phyloP scores from a whole-genome alignment of 2,329 filamentous ascomycete species.

The Claviceps sp. region DNA sequence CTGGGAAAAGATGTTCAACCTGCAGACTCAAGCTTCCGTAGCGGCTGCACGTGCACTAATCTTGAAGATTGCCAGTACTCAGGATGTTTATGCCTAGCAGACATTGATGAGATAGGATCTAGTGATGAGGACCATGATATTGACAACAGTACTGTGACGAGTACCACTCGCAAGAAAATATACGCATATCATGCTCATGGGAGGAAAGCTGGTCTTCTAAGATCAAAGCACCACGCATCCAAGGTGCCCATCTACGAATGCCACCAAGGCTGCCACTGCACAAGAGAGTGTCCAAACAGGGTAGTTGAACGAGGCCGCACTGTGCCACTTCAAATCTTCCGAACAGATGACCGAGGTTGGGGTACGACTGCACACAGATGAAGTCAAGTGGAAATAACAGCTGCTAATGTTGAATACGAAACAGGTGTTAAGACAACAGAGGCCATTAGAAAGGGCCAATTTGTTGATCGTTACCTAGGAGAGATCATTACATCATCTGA shows the following conservation, averaged over 20 bases:
- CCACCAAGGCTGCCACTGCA: conserved; percentile 57
- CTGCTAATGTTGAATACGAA: not conserved
- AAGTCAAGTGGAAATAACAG: not conserved
- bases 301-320: conserved; percentile 63
- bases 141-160: conserved; percentile 11
- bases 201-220: conserved; percentile 35
- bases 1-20: conserved; percentile 45
- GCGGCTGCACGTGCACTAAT: conserved; percentile 53
- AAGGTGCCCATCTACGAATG: conserved; percentile 66
- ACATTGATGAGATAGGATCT: conserved; percentile 27
- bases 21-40: conserved; percentile 47
- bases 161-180: conserved; percentile 15
- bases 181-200: conserved; percentile 55
- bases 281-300: conserved; percentile 52
- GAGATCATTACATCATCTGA: conserved; percentile 52
- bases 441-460: conserved; percentile 57
- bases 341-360: conserved; percentile 61
- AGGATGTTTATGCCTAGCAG: conserved; percentile 56
- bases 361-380: conserved; percentile 32
- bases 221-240: conserved; percentile 37
- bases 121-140: conserved; percentile 22
- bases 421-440: conserved; percentile 50
- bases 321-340: conserved; percentile 64
- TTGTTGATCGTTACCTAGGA: conserved; percentile 68
- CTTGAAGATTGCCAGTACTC: conserved; percentile 53